Evolutionary conservation across 1,284 basidiomycete genomes (phyloP).

Genomic region (Puccinia horiana): DNA sequence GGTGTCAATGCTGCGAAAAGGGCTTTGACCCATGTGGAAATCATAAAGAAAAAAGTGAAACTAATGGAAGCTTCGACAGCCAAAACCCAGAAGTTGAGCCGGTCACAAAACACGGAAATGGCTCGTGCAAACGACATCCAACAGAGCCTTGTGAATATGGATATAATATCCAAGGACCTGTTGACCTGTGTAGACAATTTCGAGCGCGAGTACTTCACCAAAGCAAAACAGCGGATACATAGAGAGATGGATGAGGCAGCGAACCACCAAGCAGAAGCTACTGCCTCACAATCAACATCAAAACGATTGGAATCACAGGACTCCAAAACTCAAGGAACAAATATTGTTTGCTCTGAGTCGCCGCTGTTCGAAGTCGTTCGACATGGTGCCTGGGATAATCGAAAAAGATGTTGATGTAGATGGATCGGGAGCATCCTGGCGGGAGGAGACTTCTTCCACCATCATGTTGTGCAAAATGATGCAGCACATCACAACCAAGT

Average conservation of each 20-base stretch:
- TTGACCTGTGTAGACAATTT: not conserved
- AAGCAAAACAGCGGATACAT: not conserved
- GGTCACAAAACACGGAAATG: not conserved
- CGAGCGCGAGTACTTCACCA: not conserved
- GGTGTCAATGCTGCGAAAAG: slow-evolving; percentile 9
- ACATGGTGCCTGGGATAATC: not conserved
- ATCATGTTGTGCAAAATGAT: slow-evolving; percentile 24
- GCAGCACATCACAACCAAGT: not conserved
- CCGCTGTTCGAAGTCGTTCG: not conserved
- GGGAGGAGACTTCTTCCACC: not conserved
- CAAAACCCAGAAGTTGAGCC: not conserved
- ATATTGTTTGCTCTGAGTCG: not conserved
- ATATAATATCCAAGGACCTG: slow-evolving; percentile 2
- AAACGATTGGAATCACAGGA: no score
- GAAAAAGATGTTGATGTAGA: not conserved
- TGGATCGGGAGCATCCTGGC: not conserved
- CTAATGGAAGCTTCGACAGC: not conserved
- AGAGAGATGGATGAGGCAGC: not conserved
- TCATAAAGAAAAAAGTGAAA: not conserved
- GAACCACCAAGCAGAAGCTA: no score
- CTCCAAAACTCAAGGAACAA: no score
- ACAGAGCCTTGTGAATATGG: not conserved
- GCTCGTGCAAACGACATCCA: not conserved
- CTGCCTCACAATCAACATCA: no score
- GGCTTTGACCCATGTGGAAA: not conserved